Base-by-base conservation (phyloP, 345 rosid species). In the Toxicodendron radicans region DNA sequence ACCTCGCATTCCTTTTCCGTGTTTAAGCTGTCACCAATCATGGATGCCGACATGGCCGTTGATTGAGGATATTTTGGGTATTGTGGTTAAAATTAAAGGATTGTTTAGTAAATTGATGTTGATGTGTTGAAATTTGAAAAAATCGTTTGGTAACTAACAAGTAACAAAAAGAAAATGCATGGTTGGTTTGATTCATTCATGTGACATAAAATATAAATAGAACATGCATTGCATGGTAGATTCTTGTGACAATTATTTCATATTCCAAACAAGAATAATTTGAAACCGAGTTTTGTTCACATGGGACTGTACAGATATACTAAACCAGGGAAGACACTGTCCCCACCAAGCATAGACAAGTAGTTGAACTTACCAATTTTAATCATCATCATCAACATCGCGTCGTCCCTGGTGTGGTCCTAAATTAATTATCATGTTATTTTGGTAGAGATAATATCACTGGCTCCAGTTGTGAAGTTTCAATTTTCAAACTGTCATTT, bases 1-100 rank as follows among this genome's bases (percentile, higher is more conserved):
- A 9, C 10, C 21, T 16, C 33, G 51, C 2, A 62, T n/a, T 60
- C 17, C 30, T 3, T 46, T 27, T 6, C 30, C 10, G 12, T 27
- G 66, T 60, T 16, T 56, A 1, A 51, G 60, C 61, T 72, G 75
- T 51, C 18, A 10, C 52, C 68, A 73, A 73, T 35, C 52, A 49
- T 6, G 18, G 62, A 52, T 21, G 61, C 75, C 75, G 41, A 63
- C 62, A 33, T 38, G 60, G 52, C 23, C 6, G 9, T 17, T 3
- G 0, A 3, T 0, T 10, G 14, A 32, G 68, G 60, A 18, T 38
- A 35, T 7, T 73, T 13, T 49, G 13, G 68, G 23, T 4, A 49
- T 35, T 72, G 2, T 14, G 1, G 1, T 7, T 13, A 21, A 33
- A 21, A 21, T 2, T 3, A 0, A 8, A 17, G 60, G 16, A 13